A percentile compares a stretch with the other conserved stretches of the same genome.
Conservation (phyloP, 257 asterid species). For the Anisodus tanguticus region DNA sequence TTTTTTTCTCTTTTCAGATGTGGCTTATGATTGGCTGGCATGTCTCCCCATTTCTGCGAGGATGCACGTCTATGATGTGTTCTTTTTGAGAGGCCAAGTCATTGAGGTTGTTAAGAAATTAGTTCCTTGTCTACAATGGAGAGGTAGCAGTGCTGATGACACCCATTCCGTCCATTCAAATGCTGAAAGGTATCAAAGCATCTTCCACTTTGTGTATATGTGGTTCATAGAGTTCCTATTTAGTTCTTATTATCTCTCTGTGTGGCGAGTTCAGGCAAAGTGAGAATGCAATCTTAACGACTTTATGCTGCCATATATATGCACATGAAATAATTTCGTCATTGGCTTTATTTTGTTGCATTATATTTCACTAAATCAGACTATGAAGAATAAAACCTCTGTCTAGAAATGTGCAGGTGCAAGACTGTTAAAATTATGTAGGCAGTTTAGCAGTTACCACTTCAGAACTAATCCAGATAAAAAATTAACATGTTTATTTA, state of each 20-base stretch:
- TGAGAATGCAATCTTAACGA: not conserved
- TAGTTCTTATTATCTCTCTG: not conserved
- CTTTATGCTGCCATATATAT: not conserved
- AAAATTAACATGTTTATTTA: not conserved
- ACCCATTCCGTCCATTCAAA: constrained; percentile 59
- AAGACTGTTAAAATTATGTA: not conserved
- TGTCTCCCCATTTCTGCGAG: constrained; percentile 86
- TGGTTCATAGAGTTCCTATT: not conserved
- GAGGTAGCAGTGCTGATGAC: constrained; percentile 49
- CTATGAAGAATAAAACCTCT: not conserved
- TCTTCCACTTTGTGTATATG: not conserved
- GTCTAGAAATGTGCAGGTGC: not conserved
- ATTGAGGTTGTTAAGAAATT: constrained; percentile 64
- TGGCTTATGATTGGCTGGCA: constrained; percentile 83
- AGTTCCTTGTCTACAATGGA: constrained; percentile 77
- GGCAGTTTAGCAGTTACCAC: not conserved
- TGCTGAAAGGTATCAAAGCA: constrained; percentile 74
- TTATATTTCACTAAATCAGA: constrained; percentile 3
- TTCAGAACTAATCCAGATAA: not conserved
- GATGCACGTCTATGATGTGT: constrained; percentile 74
- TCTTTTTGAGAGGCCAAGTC: constrained; percentile 68
- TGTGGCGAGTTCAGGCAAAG: constrained; percentile 8
- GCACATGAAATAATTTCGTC: not conserved
- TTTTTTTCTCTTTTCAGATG: constrained; percentile 53
- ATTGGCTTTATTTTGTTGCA: not conserved